phyloP scores from a whole-genome alignment of 768 basidiomycete genomes.

The Lactarius hengduanensis region DNA sequence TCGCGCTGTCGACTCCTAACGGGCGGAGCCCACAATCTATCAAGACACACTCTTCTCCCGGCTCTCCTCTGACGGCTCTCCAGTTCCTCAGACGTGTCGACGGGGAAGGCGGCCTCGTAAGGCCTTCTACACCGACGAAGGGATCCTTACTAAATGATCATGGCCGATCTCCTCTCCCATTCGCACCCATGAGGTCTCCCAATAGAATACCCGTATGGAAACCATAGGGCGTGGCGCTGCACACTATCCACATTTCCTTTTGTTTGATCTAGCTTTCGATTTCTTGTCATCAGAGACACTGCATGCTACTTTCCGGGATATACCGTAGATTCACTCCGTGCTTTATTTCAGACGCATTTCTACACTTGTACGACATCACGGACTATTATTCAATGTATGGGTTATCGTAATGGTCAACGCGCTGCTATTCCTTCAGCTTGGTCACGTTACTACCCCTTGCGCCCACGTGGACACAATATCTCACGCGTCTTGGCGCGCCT shows the following conservation, averaged over 20 bases:
- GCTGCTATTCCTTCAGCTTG: too few species aligned
- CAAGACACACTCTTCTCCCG: slow-evolving; percentile 56
- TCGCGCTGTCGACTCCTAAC: slow-evolving; percentile 54
- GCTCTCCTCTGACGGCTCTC: slow-evolving; percentile 74
- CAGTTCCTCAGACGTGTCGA: slow-evolving; percentile 86
- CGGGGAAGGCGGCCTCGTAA: slow-evolving; percentile 48
- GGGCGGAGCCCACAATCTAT: slow-evolving; percentile 47
- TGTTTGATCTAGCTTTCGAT: slow-evolving; percentile 12
- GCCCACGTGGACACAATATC: slow-evolving; percentile 16
- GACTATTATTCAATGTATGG: slow-evolving; percentile 11
- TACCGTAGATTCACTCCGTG: slow-evolving; percentile 19
- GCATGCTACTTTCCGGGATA: slow-evolving; percentile 13
- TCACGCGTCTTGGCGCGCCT: neutral
- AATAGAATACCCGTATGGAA: slow-evolving; percentile 28
- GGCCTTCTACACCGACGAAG: slow-evolving; percentile 68
- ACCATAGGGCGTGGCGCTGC: slow-evolving; percentile 16
- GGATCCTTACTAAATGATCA: slow-evolving; percentile 11
- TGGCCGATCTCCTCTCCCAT: slow-evolving; percentile 12
- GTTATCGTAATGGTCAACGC: neutral
- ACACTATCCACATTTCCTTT: neutral
- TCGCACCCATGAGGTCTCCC: slow-evolving; percentile 14
- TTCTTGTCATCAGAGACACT: slow-evolving; percentile 15
- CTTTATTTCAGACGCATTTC: slow-evolving; percentile 23
- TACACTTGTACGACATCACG: slow-evolving; percentile 20
- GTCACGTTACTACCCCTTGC: too few species aligned